phyloP scores from a whole-genome alignment of 257 asterid genomes.

The Forsythia suspensa region DNA sequence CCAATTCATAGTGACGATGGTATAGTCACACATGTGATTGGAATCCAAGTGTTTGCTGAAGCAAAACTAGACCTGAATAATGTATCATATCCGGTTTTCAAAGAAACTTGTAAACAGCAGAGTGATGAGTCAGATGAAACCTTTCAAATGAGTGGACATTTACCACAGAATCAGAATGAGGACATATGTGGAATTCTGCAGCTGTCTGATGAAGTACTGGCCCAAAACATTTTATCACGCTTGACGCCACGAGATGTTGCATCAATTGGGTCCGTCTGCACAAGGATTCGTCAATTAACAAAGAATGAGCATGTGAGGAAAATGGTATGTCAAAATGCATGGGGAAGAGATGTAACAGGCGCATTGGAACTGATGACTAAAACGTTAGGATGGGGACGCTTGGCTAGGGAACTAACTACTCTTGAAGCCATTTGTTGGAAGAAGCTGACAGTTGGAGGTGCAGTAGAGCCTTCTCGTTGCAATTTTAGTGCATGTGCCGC shows the following conservation, averaged over 20 bases:
- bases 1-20: constrained; percentile 88
- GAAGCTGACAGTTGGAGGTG: constrained; percentile 78
- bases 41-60: constrained; percentile 70
- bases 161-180: constrained; percentile 31
- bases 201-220: constrained; percentile 85
- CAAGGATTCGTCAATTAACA: constrained; percentile 70
- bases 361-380: constrained; percentile 75
- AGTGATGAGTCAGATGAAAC: constrained; percentile 36
- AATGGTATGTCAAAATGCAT: constrained; percentile 91
- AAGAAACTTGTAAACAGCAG: constrained; percentile 49
- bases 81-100: constrained; percentile 82
- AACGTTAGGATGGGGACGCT: constrained; percentile 83
- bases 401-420: constrained; percentile 86
- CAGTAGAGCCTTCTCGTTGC: constrained; percentile 86
- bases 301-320: constrained; percentile 79
- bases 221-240: constrained; percentile 78
- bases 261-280: constrained; percentile 83
- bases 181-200: constrained; percentile 68
- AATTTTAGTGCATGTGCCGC: constrained; percentile 92
- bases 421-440: constrained; percentile 89
- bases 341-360: constrained; percentile 91
- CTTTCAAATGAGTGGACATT: constrained; percentile 38
- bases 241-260: constrained; percentile 89
- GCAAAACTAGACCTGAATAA: constrained; percentile 69
- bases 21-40: constrained; percentile 72